phyloP scores from a whole-genome alignment of 805 yeast genomes.

The Schwanniomyces pseudopolymorphus region DNA sequence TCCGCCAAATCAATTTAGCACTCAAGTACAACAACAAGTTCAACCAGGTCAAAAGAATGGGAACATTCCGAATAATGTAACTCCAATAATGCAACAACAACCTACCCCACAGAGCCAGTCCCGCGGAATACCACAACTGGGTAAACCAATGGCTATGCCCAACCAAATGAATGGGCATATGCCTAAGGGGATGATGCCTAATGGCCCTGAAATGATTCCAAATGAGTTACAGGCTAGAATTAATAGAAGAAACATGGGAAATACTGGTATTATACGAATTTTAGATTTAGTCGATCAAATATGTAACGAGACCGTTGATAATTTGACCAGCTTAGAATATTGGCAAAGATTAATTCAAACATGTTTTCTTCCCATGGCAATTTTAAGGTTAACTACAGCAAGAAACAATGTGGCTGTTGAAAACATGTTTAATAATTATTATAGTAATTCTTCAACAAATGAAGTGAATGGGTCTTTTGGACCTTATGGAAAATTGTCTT shows the following conservation, averaged over 20 bases:
- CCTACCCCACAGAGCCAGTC: slow-evolving; percentile 20
- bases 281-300: slow-evolving; percentile 40
- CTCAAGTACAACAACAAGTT: slow-evolving; percentile 4
- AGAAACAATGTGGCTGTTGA: slow-evolving; percentile 5
- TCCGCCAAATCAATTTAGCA: slow-evolving; percentile 8
- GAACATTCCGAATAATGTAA: slow-evolving; percentile 14
- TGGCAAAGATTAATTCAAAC: slow-evolving; percentile 37
- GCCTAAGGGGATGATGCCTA: slow-evolving; percentile 4
- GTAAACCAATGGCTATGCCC: slow-evolving; percentile 1
- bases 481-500: background rate
- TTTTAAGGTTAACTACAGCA: slow-evolving; percentile 28
- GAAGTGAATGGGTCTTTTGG: too few species aligned
- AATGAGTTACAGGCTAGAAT: slow-evolving; percentile 33
- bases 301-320: slow-evolving; percentile 29
- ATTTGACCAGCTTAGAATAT: slow-evolving; percentile 28
- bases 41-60: slow-evolving; percentile 14
- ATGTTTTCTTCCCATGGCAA: slow-evolving; percentile 31
- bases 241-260: slow-evolving; percentile 40
- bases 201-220: background rate
- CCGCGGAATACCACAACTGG: slow-evolving; percentile 3
- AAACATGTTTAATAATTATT: background rate
- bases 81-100: slow-evolving; percentile 25
- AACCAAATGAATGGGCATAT: slow-evolving; percentile 5
- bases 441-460: background rate
- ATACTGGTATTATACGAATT: slow-evolving; percentile 40